Percentiles rank a stretch among this genome's conserved stretches.
Evolutionary conservation across 306 rosid species (phyloP).

Genomic region (Glycyrrhiza uralensis): DNA sequence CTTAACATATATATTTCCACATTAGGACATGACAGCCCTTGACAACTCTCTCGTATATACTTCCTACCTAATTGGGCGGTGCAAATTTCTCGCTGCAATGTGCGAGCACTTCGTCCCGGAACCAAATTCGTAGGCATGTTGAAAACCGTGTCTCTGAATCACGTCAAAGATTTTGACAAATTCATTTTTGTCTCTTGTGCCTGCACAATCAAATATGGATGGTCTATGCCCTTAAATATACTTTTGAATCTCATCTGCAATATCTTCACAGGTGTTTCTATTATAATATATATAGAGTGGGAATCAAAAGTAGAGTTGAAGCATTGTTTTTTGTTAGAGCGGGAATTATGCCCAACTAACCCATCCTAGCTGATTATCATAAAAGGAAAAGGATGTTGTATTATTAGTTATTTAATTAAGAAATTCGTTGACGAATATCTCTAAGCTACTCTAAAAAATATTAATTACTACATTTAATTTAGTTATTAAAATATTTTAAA

Average conservation of each 20-base stretch:
- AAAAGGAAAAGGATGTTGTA: no score
- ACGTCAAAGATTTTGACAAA: neutral
- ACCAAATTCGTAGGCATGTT: neutral
- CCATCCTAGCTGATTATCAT: neutral
- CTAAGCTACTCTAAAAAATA: no score
- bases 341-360: neutral
- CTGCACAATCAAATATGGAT: neutral
- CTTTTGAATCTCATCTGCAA: neutral
- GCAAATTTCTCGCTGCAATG: neutral
- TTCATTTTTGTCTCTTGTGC: neutral
- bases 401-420: no score
- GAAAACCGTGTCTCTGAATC: neutral
- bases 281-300: no score
- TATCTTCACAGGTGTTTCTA: no score
- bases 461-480: no score
- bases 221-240: neutral
- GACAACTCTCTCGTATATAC: neutral
- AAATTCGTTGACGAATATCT: no score
- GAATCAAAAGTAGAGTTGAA: no score
- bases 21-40: neutral
- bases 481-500: no score
- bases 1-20: conserved; percentile 3
- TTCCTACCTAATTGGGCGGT: neutral
- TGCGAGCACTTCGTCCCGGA: neutral
- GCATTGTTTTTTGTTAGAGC: no score